Evolutionary conservation across 2,329 filamentous ascomycete species (phyloP), one percentile per base, ranked within the genome.

Genomic region (Pestalotiopsis sp.): DNA sequence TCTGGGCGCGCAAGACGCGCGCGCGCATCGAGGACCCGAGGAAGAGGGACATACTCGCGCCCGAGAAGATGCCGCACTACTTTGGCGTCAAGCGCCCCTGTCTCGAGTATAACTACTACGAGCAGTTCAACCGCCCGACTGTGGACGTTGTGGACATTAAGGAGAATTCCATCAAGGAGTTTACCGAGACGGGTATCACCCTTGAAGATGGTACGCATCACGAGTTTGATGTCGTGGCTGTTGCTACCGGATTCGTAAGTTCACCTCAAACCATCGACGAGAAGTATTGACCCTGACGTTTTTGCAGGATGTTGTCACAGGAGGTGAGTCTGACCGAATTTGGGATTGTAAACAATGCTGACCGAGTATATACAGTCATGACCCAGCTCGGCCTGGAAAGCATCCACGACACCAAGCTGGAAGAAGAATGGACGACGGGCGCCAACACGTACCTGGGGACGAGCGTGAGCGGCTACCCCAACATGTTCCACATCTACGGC

Each of bases 81-180:
- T 89, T 87, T 71, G 88, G 85, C 7, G 78, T 82, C 55, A 89
- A 87, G 76, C 80, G 86, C 13, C 78, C 80, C 2, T 82, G 78
- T 62, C 75, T 84, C 0, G 82, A 84, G 72, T 67, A 77, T 5
- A 75, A 76, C 65, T 85, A 84, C 75, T 85, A 80, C 64, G 83
- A 84, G 72, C 79, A 82, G 73, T 84, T 85, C 68, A 84, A 84
- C 74, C 75, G 81, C 30, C 72, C 76, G 0, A 77, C 70, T 2
- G 83, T 85, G 4, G 78, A 83, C 38, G 58, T 84, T 4, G 72
- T 85, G 13, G 79, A 84, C 58, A 75, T 84, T 61, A 78, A 73
- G 26, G 71, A 77, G 39, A 84, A 83, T 67, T 68, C 70, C 0
- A 83, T 84, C 69, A 74, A 78, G 64, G 75, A 73, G 58, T 81